A percentile compares a stretch with the other conserved stretches of the same genome.
Conservation (phyloP, 768 basidiomycete genomes). For the Agrocybe chaxingu region DNA sequence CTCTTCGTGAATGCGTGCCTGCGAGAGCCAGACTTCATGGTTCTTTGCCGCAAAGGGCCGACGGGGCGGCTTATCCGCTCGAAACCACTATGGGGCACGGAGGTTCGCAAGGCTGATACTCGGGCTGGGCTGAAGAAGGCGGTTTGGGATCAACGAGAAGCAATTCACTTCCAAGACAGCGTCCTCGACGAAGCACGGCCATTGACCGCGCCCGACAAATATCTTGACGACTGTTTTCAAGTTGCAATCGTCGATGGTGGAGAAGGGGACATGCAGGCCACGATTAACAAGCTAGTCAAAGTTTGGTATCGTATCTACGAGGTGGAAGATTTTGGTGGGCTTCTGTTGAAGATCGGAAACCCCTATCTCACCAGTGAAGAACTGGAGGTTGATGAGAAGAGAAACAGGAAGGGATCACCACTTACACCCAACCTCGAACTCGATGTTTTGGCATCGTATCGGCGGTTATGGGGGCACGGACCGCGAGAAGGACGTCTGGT, state of each 20-base stretch:
- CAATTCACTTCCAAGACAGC: constrained; percentile 5
- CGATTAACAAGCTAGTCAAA: constrained; percentile 9
- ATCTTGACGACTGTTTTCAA: constrained; percentile 14
- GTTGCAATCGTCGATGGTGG: constrained; percentile 10
- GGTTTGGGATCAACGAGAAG: constrained; percentile 7
- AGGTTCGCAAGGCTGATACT: constrained; percentile 10
- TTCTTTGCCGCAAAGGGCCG: constrained; percentile 12
- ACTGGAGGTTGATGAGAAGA: constrained; percentile 8
- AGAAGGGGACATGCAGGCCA: constrained; percentile 12
- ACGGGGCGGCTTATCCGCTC: constrained; percentile 6
- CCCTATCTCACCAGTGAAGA: constrained; percentile 7
- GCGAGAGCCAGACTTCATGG: constrained; percentile 12
- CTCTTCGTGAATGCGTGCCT: constrained; percentile 14
- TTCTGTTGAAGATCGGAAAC: constrained; percentile 5
- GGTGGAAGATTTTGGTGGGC: constrained; percentile 7
- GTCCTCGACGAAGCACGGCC: constrained; percentile 13
- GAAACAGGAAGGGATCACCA: not conserved
- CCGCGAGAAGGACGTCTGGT: constrained; percentile 9
- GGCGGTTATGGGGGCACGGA: constrained; percentile 11
- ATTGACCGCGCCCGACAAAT: constrained; percentile 2
- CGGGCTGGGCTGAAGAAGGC: constrained; percentile 13
- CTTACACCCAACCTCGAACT: constrained; percentile 11
- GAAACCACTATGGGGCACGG: constrained; percentile 7
- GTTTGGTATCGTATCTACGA: constrained; percentile 12
- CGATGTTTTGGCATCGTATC: constrained; percentile 10